Evolutionary conservation across 371 early-diverging fungal genomes (phyloP).

Genomic region (Batrachochytrium dendrobatidis): DNA sequence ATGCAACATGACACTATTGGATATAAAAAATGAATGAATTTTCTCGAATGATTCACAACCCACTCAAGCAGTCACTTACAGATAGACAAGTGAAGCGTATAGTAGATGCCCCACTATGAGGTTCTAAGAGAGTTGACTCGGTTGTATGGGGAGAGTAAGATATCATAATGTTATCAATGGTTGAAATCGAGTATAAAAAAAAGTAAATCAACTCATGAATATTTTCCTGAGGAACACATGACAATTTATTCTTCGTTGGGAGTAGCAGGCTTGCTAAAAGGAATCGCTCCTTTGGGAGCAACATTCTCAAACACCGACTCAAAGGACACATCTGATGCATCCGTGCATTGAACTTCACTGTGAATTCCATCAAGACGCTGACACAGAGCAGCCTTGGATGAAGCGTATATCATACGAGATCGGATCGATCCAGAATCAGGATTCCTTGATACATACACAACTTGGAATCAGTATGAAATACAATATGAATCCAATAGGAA

Average conservation of each 20-base stretch:
- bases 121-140: too few relatives aligned
- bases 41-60: neutral
- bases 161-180: neutral
- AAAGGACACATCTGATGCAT: constrained; percentile 48
- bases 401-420: constrained; percentile 88
- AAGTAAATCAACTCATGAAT: neutral
- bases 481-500: too few relatives aligned
- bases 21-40: neutral
- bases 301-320: constrained; percentile 38
- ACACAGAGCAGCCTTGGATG: constrained; percentile 78
- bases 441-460: constrained; percentile 65
- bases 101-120: too few relatives aligned
- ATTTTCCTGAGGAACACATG: too few relatives aligned
- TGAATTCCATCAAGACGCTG: constrained; percentile 67
- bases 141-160: too few relatives aligned
- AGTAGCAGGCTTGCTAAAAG: constrained; percentile 10
- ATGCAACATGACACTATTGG: constrained; percentile 70
- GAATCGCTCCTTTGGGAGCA: constrained; percentile 32
- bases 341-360: constrained; percentile 81
- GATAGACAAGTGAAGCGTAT: constrained; percentile 3
- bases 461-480: too few relatives aligned
- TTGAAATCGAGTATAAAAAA: neutral
- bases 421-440: constrained; percentile 73
- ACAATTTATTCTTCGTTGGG: neutral
- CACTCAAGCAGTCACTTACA: neutral